Percentiles rank a stretch among this genome's conserved stretches.
These are phyloP conservation scores for Plasmodium fragile DNA, from an alignment of 169 alveolate genomes.

Conservation along the genomic window DNA sequence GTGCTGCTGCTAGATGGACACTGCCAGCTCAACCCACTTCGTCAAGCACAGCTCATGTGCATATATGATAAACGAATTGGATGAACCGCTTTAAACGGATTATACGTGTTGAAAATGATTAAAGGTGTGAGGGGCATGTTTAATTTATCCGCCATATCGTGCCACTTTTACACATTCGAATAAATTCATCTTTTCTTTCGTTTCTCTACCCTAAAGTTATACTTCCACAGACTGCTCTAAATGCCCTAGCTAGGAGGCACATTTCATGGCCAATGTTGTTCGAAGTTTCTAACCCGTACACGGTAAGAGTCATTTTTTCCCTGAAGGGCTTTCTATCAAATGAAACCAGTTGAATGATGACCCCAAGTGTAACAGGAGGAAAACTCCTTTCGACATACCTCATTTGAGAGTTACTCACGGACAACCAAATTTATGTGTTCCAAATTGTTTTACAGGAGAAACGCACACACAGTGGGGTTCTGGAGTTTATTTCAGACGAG, in stretches of 20 bases:
- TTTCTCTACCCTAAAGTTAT: conserved; percentile 61
- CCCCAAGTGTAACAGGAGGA: neutral
- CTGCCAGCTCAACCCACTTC: neutral
- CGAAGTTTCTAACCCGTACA: conserved; percentile 85
- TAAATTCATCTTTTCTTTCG: neutral
- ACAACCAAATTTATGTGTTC: neutral
- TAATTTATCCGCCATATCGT: neutral
- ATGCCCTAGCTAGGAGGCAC: conserved; percentile 89
- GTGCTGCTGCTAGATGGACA: neutral
- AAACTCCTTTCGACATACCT: neutral
- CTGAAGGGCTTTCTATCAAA: neutral
- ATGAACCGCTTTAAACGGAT: no score
- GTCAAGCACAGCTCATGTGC: neutral
- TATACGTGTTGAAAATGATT: neutral
- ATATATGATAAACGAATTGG: neutral
- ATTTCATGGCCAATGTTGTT: conserved; percentile 92
- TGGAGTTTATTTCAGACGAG: conserved; percentile 95
- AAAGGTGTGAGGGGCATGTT: neutral
- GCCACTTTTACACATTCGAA: neutral
- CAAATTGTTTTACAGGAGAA: conserved; percentile 48
- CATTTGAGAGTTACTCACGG: neutral
- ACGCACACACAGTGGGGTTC: conserved; percentile 94
- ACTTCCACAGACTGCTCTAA: conserved; percentile 89
- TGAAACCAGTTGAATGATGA: neutral
- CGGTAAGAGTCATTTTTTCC: conserved; percentile 24